Base-by-base conservation (phyloP, 2,329 filamentous ascomycete genomes). In the Hyphodiscus sp. region DNA sequence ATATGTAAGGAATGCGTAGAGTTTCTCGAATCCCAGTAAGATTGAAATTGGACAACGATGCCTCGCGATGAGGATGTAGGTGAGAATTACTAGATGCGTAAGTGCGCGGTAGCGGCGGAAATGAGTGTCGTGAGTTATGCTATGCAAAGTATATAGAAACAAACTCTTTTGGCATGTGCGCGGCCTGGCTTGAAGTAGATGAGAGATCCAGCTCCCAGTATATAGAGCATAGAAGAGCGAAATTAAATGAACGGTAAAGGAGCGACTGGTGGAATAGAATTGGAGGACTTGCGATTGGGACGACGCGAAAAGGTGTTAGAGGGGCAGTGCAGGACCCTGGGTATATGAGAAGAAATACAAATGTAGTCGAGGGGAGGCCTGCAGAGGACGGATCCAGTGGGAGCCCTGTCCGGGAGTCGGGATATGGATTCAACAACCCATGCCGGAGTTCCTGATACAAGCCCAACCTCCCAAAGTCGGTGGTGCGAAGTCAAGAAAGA, bases 141-240 rank as follows among this genome's bases (percentile, higher is more conserved):
- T 65, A 66, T 69, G 67, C 63, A 61, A 65, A 45, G 33, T 62
- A 8, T 26, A 66, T 66, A 67, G 69, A 67, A 68, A 68, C 69
- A 71, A 70, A 60, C 73, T 73, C 71, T 72, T 73, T 74, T 69
- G 64, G 55, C 65, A 66, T 68, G 61, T 58, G 59, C 64, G 65
- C 59, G 59, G 62, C 61, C 64, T 61, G 64, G 64, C 69, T 72
- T 69, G 66, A 67, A 68, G 70, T 69, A 69, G 69, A 70, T 76
- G 74, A 79, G 76, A 78, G 72, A 8, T 26, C 77, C 77, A 77
- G 77, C 76, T 80, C 76, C 72, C 74, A 74, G 74, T 70, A 67
- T 74, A 74, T 74, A 74, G 70, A 71, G 68, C 68, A 70, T 67
- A 68, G 66, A 68, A 69, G 72, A 67, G 68, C 67, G 69, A 69